These are phyloP conservation scores for Xylaria longipes DNA, from an alignment of 495 filamentous ascomycete species.

Conservation along the genomic window DNA sequence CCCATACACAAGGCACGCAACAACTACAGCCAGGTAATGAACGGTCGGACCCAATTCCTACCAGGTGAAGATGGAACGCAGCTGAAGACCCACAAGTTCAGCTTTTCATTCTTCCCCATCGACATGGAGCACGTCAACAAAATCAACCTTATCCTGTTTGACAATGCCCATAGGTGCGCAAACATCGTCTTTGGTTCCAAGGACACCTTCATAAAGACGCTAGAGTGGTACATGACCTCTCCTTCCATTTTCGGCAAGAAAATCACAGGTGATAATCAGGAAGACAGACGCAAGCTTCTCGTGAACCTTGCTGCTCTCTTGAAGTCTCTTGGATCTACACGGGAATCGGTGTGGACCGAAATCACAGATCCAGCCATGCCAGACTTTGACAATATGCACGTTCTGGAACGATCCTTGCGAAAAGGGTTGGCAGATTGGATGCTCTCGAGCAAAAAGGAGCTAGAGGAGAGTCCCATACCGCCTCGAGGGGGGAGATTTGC, in stretches of 20 bases:
- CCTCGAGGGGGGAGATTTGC: background rate
- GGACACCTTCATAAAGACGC: conserved; percentile 30
- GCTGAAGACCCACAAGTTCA: conserved; percentile 38
- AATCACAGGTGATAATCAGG: conserved; percentile 12
- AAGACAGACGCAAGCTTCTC: conserved; percentile 31
- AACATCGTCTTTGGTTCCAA: conserved; percentile 40
- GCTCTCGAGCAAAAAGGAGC: conserved; percentile 22
- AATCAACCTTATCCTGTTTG: conserved; percentile 53
- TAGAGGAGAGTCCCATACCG: conserved; percentile 1
- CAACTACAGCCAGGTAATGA: conserved; percentile 43
- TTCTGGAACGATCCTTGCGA: background rate
- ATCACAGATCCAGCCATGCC: background rate
- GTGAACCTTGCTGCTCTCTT: conserved; percentile 37
- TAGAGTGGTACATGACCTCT: conserved; percentile 44
- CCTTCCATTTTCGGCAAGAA: conserved; percentile 31
- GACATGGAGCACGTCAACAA: conserved; percentile 42
- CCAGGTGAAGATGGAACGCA: conserved; percentile 31
- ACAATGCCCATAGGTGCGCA: conserved; percentile 38
- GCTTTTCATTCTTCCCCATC: conserved; percentile 49
- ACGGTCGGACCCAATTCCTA: conserved; percentile 30
- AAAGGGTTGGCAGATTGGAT: conserved; percentile 16
- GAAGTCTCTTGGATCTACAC: conserved; percentile 34
- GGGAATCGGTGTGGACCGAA: conserved; percentile 25
- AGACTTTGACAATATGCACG: background rate
- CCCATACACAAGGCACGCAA: conserved; percentile 49